Evolutionary conservation across 352 stramenopile genomes (phyloP).

Genomic region (Globisporangium nunn): DNA sequence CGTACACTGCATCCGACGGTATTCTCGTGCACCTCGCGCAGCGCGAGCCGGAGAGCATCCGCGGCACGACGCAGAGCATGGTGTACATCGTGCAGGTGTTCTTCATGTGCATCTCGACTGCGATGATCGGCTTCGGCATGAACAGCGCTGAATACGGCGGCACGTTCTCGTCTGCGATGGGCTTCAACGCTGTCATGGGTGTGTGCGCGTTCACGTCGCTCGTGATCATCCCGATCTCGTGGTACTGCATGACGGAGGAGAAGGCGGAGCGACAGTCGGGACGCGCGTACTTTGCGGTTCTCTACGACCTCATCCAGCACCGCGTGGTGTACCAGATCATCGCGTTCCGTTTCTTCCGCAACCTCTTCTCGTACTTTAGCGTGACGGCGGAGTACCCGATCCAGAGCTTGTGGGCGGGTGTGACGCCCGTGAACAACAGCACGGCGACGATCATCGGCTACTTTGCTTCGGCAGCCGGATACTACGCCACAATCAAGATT

Average conservation of each 20-base stretch:
- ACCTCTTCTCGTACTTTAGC: conserved; percentile 38
- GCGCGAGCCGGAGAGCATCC: conserved; percentile 37
- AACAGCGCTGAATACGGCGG: conserved; percentile 54
- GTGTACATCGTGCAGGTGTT: conserved; percentile 28
- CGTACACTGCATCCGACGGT: conserved; percentile 33
- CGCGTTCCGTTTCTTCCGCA: conserved; percentile 52
- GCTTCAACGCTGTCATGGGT: conserved; percentile 44
- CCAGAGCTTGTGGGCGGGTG: conserved; percentile 35
- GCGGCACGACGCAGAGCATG: conserved; percentile 51
- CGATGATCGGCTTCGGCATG: conserved; percentile 48
- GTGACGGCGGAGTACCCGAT: conserved; percentile 33
- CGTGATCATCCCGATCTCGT: conserved; percentile 27
- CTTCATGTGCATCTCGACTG: conserved; percentile 31
- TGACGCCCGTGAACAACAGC: conserved; percentile 34
- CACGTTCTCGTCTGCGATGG: conserved; percentile 37
- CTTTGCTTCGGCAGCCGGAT: conserved; percentile 18
- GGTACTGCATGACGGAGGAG: conserved; percentile 48
- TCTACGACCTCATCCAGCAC: conserved; percentile 51
- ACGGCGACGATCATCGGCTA: conserved; percentile 28
- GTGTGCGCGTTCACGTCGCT: conserved; percentile 29
- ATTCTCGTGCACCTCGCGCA: conserved; percentile 55
- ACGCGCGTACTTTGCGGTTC: conserved; percentile 9
- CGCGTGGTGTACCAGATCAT: conserved; percentile 48
- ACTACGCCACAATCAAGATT: conserved; percentile 7
- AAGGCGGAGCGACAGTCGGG: conserved; percentile 15